Base-by-base conservation (phyloP, 228 moss, liverwort and hornwort species). In the Sphagnum magellanicum region DNA sequence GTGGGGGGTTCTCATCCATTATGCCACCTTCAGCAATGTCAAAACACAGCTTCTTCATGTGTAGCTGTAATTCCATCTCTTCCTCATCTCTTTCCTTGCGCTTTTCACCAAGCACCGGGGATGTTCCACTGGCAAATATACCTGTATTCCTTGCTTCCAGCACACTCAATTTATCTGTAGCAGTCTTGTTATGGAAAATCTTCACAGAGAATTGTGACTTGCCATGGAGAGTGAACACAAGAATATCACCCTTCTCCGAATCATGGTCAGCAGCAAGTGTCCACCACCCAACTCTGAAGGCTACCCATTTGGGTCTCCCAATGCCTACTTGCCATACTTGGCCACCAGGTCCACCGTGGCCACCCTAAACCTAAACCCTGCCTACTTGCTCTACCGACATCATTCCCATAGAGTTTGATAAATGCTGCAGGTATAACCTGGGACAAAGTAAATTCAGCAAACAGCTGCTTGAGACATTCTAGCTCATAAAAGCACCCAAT, bases 351-450 rank as follows among this genome's bases (percentile, higher is more conserved):
- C 82, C 82, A n/a, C n/a, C n/a, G n/a, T n/a, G n/a, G n/a, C n/a
- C n/a, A n/a, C n/a, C n/a, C n/a, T n/a, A n/a, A n/a, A n/a, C n/a
- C n/a, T n/a, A n/a, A n/a, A n/a, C n/a, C n/a, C n/a, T n/a, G n/a
- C n/a, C n/a, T n/a, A n/a, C n/a, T n/a, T n/a, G n/a, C n/a, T n/a
- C n/a, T n/a, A n/a, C 6, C 82, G 1, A 82, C 78, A 50, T 82
- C 82, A 53, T 79, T 75, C 6, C 82, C 79, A 53, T 73, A 76
- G 0, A 78, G 65, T 63, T 82, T 78, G 32, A 82, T 76, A 78
- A 78, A 82, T 32, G 82, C 82, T 66, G 82, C 78, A 16, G 82
- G 82, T 68, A 82, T 82, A 48, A 82, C 82, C 82, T 81, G 81
- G 46, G 12, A n/a, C 48, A 71, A 11, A 15, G 60, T 63, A 53